Evolutionary conservation across 2,329 filamentous ascomycete genomes (phyloP).

Genomic region (Fusarium sp.): DNA sequence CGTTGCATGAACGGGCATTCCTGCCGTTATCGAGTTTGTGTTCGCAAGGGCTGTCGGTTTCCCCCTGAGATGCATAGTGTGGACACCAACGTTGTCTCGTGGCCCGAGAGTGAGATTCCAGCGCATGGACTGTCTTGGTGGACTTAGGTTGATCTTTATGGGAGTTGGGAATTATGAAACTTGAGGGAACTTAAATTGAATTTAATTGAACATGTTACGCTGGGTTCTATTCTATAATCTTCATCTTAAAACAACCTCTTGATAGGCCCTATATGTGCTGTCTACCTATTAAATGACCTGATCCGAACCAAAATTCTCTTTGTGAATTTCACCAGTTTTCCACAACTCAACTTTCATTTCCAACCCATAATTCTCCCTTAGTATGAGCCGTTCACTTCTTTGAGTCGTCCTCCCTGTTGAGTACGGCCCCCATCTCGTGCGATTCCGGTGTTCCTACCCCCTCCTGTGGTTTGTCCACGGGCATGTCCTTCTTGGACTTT

Average conservation of each 20-base stretch:
- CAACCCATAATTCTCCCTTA: neutral
- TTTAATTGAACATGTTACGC: neutral
- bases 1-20: slow-evolving; percentile 36
- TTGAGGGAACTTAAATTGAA: neutral
- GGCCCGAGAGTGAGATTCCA: neutral
- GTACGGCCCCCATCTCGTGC: neutral
- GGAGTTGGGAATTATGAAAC: neutral
- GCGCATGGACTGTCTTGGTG: neutral
- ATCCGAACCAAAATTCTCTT: neutral
- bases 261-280: neutral
- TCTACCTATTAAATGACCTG: neutral
- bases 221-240: neutral
- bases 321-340: neutral
- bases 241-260: neutral
- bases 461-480: neutral
- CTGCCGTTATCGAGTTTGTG: slow-evolving; percentile 29
- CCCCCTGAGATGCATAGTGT: slow-evolving; percentile 30
- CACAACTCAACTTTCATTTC: neutral
- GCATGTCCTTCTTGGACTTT: neutral
- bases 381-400: neutral
- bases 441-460: neutral
- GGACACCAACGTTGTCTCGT: neutral
- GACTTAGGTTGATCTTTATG: too few species aligned
- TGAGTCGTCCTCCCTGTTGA: neutral
- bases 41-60: slow-evolving; percentile 27